Evolutionary conservation across 148 eudicot species (phyloP).

Genomic region (Persicaria maculosa): DNA sequence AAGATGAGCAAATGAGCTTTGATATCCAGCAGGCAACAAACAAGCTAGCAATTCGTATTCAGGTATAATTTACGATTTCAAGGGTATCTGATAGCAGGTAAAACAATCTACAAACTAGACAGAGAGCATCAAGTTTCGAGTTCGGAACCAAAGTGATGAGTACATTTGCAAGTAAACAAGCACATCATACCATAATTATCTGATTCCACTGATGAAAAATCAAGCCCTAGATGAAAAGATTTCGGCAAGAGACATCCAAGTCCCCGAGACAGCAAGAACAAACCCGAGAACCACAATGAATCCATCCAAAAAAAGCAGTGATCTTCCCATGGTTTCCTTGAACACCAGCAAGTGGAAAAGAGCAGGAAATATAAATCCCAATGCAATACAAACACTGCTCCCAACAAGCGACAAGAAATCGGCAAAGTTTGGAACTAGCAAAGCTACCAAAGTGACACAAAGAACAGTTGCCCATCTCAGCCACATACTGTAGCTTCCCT

Average conservation of each 20-base stretch:
- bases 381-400: conserved; percentile 62
- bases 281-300: conserved; percentile 44
- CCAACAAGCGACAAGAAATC: conserved; percentile 84
- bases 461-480: conserved; percentile 60
- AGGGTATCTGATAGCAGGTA: too few species aligned
- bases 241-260: conserved; percentile 48
- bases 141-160: too few species aligned
- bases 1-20: too few species aligned
- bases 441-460: conserved; percentile 46
- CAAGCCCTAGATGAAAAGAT: conserved; percentile 43
- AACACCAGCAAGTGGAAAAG: conserved; percentile 55
- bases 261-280: conserved; percentile 50
- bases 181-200: background rate
- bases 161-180: background rate
- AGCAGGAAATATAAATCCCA: conserved; percentile 79
- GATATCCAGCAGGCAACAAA: too few species aligned
- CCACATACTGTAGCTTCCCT: conserved; percentile 59
- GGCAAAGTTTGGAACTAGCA: conserved; percentile 67
- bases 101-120: too few species aligned
- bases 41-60: too few species aligned
- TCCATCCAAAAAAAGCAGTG: conserved; percentile 25
- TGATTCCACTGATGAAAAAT: background rate
- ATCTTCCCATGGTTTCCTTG: conserved; percentile 47
- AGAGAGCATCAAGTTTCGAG: too few species aligned
- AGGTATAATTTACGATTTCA: too few species aligned